Evolutionary conservation across 1,139 yeast species (phyloP).

Genomic region (Spencermartinsiella ligniputridi): DNA sequence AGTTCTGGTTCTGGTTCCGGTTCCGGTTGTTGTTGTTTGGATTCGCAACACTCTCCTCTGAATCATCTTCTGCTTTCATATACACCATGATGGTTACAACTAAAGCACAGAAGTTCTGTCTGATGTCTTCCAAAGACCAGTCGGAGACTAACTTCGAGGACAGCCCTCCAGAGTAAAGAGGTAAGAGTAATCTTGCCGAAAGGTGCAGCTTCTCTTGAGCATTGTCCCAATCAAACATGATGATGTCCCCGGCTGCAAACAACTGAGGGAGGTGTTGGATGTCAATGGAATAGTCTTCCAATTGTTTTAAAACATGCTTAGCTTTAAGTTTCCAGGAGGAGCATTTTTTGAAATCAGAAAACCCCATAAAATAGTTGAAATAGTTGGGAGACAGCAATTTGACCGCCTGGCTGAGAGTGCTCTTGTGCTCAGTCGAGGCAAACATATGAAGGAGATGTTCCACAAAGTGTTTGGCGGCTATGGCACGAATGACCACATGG

Average conservation of each 20-base stretch:
- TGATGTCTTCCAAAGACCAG: background rate
- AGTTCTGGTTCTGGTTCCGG: too few species aligned
- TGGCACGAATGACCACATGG: background rate
- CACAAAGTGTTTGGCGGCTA: background rate
- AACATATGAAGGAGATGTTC: background rate
- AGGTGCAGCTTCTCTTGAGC: background rate
- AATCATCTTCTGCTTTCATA: too few species aligned
- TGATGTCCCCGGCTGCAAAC: background rate
- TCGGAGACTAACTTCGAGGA: background rate
- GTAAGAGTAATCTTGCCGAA: background rate
- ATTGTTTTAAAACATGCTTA: background rate
- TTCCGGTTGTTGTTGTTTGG: too few species aligned
- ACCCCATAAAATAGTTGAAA: background rate
- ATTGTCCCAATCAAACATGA: constrained; percentile 1
- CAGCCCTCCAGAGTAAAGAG: background rate
- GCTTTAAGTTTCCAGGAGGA: background rate
- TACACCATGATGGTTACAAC: background rate
- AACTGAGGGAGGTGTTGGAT: background rate
- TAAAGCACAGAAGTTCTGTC: background rate
- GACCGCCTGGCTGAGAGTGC: background rate
- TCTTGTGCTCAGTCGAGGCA: background rate
- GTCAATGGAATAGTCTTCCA: background rate
- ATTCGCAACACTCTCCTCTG: too few species aligned
- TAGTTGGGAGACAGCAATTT: background rate
- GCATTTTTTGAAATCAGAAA: background rate